Evolutionary conservation across 2,329 filamentous ascomycete species (phyloP), one percentile per base, ranked within the genome.

Genomic region (Cladosporium phlei): DNA sequence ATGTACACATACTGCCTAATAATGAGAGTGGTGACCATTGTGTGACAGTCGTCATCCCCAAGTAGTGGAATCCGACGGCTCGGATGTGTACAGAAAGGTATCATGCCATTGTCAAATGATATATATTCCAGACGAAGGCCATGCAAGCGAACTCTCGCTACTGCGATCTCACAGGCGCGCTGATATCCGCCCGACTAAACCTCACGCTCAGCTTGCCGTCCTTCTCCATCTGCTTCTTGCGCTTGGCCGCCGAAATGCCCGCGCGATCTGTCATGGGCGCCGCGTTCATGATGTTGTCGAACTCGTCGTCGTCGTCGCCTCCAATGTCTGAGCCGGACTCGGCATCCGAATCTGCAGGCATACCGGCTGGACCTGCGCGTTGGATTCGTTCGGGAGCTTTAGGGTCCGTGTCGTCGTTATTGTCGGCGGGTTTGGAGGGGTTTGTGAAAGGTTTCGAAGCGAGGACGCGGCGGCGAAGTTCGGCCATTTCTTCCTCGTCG

Each of bases 241-340:
- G 71, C 63, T 84, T 75, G 55, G 79, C 81, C 2, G 79, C 77
- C 30, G 75, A 70, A 34, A 85, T 83, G 0, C 91, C 91, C 10
- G 86, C 86, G 46, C 85, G 80, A 64, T 96, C 91, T 0, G 90
- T 96, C 14, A 94, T 80, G 0, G 88, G 88, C 3, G 88, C 91
- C 0, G 93, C 91, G 57, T 90, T 82, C 61, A 96, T 95, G 66
- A 98, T 94, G 55, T 85, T 85, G 61, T 97, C 91, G 61, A 97
- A 95, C 39, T 88, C 85, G 37, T 86, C 85, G 45, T 93, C 85
- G 12, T 81, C 78, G 5, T 45, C 53, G 8, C 71, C 76, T 14
- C 70, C 77, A 47, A 85, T 79, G 52, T 88, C 85, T 3, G 83
- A 87, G 50, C 86, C 86, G 1, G 85, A 82, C 59, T 85, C 80